Evolutionary conservation across 2,329 filamentous ascomycete genomes (phyloP), one percentile per base, ranked within the genome.

Genomic region (Phialemonium atrogriseum): DNA sequence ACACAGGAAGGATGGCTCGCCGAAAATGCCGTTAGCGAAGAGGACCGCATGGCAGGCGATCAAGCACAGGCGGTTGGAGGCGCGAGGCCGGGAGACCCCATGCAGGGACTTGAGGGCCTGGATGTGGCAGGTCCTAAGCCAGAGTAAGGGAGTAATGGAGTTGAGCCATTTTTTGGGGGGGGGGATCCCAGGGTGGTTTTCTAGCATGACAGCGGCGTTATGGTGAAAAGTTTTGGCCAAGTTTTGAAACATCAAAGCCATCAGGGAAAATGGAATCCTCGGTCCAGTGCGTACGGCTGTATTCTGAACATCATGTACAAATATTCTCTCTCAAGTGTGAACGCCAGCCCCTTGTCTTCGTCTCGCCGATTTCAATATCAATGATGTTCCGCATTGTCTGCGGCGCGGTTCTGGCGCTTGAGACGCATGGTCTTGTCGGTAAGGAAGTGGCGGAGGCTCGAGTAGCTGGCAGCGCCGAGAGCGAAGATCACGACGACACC

Each of bases 351-450:
- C 32, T 50, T 21, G 10, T 32, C 35, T 37, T 36, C 27, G 39
- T 29, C 22, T 38, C 26, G n/a, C n/a, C n/a, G n/a, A n/a, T n/a
- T n/a, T 27, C 35, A 37, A 15, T 56, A 60, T 44, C 61, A 54
- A 38, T 62, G 51, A 24, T 46, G 44, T 8, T 34, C 47, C 25
- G 38, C 37, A 33, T 51, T 49, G 31, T 60, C 62, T 36, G 58
- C 54, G 34, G 58, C 55, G 41, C 69, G 68, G 57, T 68, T 70
- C 63, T 85, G 79, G 55, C 87, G 80, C 59, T 68, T 69, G 48
- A 96, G 77, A 57, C 91, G 86, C 51, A 98, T 82, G 51, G 83
- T 93, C 75, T 89, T 89, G 72, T 98, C 91, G 49, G 80, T 77
- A 42, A 76, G 58, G 56, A 98, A 76, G 69, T 96, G 95, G 58